phyloP scores from a whole-genome alignment of 306 rosid genomes.

The Oemleria cerasiformis region DNA sequence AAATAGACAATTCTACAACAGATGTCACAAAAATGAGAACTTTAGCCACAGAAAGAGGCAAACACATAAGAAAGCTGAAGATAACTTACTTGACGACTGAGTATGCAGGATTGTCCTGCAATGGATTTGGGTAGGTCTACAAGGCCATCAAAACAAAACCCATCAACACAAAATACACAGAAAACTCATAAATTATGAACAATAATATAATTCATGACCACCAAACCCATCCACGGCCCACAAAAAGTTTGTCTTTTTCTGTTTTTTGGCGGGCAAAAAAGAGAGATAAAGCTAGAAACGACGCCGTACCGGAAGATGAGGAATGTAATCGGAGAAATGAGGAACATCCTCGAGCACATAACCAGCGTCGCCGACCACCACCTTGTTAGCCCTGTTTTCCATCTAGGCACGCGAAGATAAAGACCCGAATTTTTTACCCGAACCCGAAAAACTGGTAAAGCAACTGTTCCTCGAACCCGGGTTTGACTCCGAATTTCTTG shows the following conservation, averaged over 20 bases:
- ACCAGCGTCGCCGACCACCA: slow-evolving; percentile 52
- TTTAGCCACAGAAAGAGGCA: not conserved
- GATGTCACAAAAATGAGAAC: not conserved
- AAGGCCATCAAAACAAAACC: slow-evolving; percentile 19
- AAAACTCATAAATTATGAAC: not conserved
- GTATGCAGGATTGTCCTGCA: slow-evolving; percentile 90
- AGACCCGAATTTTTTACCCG: slow-evolving; percentile 9
- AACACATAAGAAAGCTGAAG: not conserved
- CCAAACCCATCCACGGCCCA: not conserved
- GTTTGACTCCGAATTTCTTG: not conserved
- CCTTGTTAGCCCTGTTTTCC: slow-evolving; percentile 37
- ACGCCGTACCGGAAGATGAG: slow-evolving; percentile 66
- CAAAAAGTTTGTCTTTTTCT: not conserved
- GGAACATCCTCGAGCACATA: slow-evolving; percentile 87
- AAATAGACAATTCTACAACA: not conserved
- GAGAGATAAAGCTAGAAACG: slow-evolving; percentile 1
- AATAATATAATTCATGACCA: not conserved
- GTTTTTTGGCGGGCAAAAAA: not conserved
- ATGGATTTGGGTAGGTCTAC: slow-evolving; percentile 79
- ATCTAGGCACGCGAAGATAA: slow-evolving; percentile 16
- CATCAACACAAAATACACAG: not conserved
- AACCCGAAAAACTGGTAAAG: not conserved
- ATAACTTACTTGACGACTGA: slow-evolving; percentile 82
- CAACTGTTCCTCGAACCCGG: not conserved
- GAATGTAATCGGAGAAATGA: slow-evolving; percentile 68